Evolutionary conservation across 768 basidiomycete species (phyloP), one percentile per base, ranked within the genome.

Genomic region (Hygrocybe coccinea): DNA sequence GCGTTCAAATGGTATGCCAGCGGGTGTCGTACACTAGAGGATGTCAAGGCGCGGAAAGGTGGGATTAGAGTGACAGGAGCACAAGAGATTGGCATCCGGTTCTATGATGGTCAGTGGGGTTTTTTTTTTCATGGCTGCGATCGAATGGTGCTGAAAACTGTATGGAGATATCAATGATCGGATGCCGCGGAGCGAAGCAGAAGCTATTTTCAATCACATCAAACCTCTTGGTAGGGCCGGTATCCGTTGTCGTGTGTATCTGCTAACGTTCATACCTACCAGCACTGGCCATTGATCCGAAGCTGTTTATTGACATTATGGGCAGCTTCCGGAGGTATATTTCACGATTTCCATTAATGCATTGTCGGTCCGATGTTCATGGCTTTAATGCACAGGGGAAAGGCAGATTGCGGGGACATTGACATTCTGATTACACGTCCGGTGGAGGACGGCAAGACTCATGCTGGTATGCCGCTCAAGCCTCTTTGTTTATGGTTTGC

Each of bases 371-470:
- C 24, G 17, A 43, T 41, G 36, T 48, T 48, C 19, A 55, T 22
- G 56, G 39, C 34, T 44, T 38, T 44, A 38, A 7, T 19, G 11
- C 50, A n/a, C 58, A 90, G 92, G 56, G 91, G 92, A 4, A 87
- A 89, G 67, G 71, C 77, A 1, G 84, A 85, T 52, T 94, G 90
- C 55, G 95, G 95, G 2, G 95, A 97, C 66, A 90, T 97, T 55
- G 94, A 97, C 67, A 84, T 97, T 46, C 68, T 97, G 54, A 84
- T 97, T 59, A 91, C 91, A 2, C 82, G 92, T 4, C 78, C 83
- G 19, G 76, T 81, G 1, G 69, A 76, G 2, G 91, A 95, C 60
- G 90, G 89, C 0, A 77, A 71, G 56, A 88, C 85, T 0, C 93
- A 95, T 65, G 71, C 74, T 51, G 89, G 92, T 84, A 62, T 56